Base-by-base conservation (phyloP, 257 asterid genomes). In the Anisodus tanguticus region DNA sequence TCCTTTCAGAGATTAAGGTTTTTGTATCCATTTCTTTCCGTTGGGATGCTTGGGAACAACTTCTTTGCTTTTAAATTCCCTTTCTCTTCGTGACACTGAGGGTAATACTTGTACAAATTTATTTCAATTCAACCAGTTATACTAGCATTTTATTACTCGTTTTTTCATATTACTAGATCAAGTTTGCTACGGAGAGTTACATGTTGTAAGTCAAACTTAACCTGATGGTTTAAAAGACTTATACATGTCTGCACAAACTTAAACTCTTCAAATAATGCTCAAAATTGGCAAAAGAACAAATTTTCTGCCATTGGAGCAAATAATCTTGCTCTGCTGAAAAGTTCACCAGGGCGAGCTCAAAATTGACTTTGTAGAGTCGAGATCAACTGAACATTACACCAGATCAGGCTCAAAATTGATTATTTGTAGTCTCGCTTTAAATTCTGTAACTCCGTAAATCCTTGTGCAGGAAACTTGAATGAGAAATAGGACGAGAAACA, bases 41-140 rank as follows among this genome's bases (percentile, higher is more conserved):
- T 72, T 71, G 4, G 10, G 80, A 0, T 10, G 80, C 43, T 43
- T 9, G 16, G 80, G n/a, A 72, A 47, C n/a, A 72, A 45, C 9
- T 31, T 2, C 3, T 12, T 66, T 31, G n/a, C 43, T 66, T 31
- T 31, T 72, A 47, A 72, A 19, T 72, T 0, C 41, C 17, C 55
- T 16, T 3, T 72, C n/a, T 19, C 59, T 9, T 10, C 1, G 9
- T 45, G 11, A 72, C 19, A 6, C 77, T 2, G 11, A 6, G 59
- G 41, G 6, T 3, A 47, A 72, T 72, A 19, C 10, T 71, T 19
- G 16, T 71, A 43, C 57, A 71, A 71, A 17, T 72, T 19, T 19
- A n/a, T 51, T 72, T 72, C 5, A 72, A 47, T 47, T 71, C 59
- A 72, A 72, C 80, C 80, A 22, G 1, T 72, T 47, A 47, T 22